Percentiles rank a stretch among this genome's conserved stretches.
Conservation (phyloP, 768 basidiomycete species). For the Naganishia randhawae region DNA sequence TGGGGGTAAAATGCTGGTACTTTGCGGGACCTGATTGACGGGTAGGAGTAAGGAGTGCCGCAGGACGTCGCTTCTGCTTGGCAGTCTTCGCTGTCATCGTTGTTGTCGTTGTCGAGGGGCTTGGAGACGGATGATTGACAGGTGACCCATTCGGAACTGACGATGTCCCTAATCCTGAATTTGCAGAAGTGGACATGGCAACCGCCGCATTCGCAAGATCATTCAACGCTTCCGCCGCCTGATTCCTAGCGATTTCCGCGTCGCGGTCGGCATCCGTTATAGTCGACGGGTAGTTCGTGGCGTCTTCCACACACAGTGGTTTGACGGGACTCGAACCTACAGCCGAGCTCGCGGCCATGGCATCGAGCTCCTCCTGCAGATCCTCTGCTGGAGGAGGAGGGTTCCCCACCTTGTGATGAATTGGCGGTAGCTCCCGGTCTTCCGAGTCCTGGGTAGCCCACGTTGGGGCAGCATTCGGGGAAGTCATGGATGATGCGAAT, state of each 20-base stretch:
- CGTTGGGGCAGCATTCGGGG: background rate
- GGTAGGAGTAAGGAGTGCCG: conserved; percentile 2
- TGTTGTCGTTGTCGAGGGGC: background rate
- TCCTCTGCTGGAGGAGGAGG: background rate
- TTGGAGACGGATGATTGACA: too few relatives aligned
- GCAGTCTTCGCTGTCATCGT: too few relatives aligned
- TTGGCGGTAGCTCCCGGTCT: background rate
- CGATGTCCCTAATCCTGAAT: too few relatives aligned
- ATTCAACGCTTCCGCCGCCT: conserved; percentile 2
- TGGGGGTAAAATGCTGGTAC: background rate
- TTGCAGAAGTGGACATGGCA: background rate
- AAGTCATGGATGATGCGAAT: background rate
- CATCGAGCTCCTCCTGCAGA: conserved; percentile 1
- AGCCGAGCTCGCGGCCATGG: conserved; percentile 4
- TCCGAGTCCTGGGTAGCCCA: conserved; percentile 10
- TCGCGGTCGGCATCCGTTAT: background rate
- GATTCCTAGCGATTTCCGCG: conserved; percentile 3
- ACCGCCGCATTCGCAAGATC: conserved; percentile 13
- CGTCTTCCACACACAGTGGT: too few relatives aligned
- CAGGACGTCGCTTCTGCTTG: conserved; percentile 2
- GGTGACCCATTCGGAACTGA: too few relatives aligned
- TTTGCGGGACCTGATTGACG: background rate
- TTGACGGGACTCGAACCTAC: background rate
- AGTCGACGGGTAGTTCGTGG: background rate
- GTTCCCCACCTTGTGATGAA: background rate